Conservation (phyloP, 108 stramenopile genomes). For the Cyclotella atomus region DNA sequence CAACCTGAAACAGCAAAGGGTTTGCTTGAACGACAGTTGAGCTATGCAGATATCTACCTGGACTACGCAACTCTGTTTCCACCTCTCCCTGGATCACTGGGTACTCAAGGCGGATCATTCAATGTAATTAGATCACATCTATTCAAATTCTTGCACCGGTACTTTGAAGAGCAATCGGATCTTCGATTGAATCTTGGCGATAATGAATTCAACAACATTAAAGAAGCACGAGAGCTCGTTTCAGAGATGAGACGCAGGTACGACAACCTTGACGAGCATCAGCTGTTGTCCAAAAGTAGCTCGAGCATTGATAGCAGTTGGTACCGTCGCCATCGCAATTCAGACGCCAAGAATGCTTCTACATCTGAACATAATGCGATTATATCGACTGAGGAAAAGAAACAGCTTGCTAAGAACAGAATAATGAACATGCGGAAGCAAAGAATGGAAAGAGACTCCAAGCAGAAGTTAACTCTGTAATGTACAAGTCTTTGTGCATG, state of each 20-base stretch:
- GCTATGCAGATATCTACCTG: constrained; percentile 83
- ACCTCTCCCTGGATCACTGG: constrained; percentile 81
- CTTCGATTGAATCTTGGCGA: constrained; percentile 68
- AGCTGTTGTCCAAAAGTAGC: constrained; percentile 40
- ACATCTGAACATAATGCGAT: neutral
- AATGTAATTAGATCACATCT: constrained; percentile 83
- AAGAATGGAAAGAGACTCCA: constrained; percentile 1
- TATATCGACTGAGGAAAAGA: constrained; percentile 36
- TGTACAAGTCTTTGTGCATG: neutral
- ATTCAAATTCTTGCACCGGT: constrained; percentile 92
- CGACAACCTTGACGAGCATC: constrained; percentile 47
- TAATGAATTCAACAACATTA: constrained; percentile 36
- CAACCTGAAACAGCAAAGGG: constrained; percentile 28
- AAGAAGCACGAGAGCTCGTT: constrained; percentile 58
- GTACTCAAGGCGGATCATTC: constrained; percentile 66
- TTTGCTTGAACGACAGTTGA: constrained; percentile 74
- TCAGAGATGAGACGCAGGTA: constrained; percentile 62
- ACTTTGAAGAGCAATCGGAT: constrained; percentile 79
- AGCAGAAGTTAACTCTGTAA: neutral
- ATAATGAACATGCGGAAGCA: constrained; percentile 33
- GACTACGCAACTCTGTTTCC: constrained; percentile 68
- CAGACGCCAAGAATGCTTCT: neutral
- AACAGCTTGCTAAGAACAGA: constrained; percentile 24
- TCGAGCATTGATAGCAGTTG: constrained; percentile 58
- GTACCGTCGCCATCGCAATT: constrained; percentile 81